Conservation (phyloP, 768 basidiomycete species). For the Boletellus ananas region DNA sequence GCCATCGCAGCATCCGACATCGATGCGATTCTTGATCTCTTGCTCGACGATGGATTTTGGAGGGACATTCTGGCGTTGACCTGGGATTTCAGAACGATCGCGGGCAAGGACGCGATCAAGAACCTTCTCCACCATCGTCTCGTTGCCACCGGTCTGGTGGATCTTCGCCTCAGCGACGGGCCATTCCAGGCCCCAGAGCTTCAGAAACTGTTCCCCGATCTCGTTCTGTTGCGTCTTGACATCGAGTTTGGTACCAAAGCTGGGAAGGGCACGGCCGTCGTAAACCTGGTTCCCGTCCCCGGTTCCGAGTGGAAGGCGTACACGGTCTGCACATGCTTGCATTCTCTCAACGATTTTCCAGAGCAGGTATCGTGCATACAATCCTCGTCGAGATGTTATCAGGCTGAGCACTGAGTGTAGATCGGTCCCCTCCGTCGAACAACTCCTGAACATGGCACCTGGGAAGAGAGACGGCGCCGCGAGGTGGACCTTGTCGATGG, state of each 20-base stretch:
- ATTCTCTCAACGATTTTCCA: slow-evolving; percentile 52
- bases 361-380: slow-evolving; percentile 35
- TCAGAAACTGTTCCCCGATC: slow-evolving; percentile 45
- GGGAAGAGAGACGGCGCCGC: slow-evolving; percentile 44
- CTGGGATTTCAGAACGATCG: slow-evolving; percentile 52
- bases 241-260: slow-evolving; percentile 52
- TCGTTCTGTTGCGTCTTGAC: slow-evolving; percentile 53
- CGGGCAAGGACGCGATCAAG: slow-evolving; percentile 36
- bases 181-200: slow-evolving; percentile 31
- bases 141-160: slow-evolving; percentile 16
- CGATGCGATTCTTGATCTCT: slow-evolving; percentile 21
- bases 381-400: background rate
- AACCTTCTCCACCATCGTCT: slow-evolving; percentile 40
- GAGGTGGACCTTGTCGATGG: slow-evolving; percentile 45
- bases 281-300: slow-evolving; percentile 48
- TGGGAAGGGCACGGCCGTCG: slow-evolving; percentile 51
- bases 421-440: slow-evolving; percentile 41
- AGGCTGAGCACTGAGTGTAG: slow-evolving; percentile 5
- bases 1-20: slow-evolving; percentile 19
- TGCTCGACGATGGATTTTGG: slow-evolving; percentile 40
- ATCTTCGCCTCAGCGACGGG: slow-evolving; percentile 18
- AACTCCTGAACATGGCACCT: slow-evolving; percentile 49
- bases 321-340: slow-evolving; percentile 55
- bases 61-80: slow-evolving; percentile 52
- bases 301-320: slow-evolving; percentile 55